Base-by-base conservation (phyloP, 139 green algal species). In the Ulvella scutata region DNA sequence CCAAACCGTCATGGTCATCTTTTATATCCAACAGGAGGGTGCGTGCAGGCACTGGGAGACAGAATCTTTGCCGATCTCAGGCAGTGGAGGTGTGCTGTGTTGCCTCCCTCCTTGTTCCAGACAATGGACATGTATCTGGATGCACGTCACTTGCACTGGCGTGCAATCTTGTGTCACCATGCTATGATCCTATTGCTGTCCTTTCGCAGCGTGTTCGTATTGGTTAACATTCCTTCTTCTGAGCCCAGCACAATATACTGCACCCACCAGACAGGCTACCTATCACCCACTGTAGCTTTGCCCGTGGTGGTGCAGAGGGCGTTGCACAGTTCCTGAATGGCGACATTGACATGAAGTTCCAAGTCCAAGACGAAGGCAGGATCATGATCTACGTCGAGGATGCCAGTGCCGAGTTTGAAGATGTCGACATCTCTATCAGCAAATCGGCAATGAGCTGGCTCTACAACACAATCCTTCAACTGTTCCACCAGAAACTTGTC, bases 381-480 rank as follows among this genome's bases (percentile, higher is more conserved):
- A n/a, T 26, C 6, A n/a, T 36, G 51, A 26, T 67, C 13, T 10
- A 10, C 13, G 51, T 67, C 9, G 17, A 67, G 9, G 62, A 51
- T 21, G 72, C 72, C 3, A 59, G 77, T 26, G 40, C 61, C 62
- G 7, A 38, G 38, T 82, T 82, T 40, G 75, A 43, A 10, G 36
- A 60, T 3, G 36, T 82, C 34, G 4, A 75, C 37, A 74, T 82
- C 2, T 40, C 38, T 37, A 67, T 79, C 31, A 62, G 62, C 62
- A 62, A 40, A 44, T 74, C 37, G 75, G 73, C 44, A 29, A 67
- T 72, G 4, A 76, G 79, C 72, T 82, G 79, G 79, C 79, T 82
- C 38, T 82, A 82, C 75, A 76, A 82, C 37, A 75, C 67, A 3
- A 39, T 82, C 33, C 75, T 82, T n/a, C 74, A 38, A 38, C 74